Evolutionary conservation across 2,329 filamentous ascomycete species (phyloP).

Genomic region (Zalaria obscura): DNA sequence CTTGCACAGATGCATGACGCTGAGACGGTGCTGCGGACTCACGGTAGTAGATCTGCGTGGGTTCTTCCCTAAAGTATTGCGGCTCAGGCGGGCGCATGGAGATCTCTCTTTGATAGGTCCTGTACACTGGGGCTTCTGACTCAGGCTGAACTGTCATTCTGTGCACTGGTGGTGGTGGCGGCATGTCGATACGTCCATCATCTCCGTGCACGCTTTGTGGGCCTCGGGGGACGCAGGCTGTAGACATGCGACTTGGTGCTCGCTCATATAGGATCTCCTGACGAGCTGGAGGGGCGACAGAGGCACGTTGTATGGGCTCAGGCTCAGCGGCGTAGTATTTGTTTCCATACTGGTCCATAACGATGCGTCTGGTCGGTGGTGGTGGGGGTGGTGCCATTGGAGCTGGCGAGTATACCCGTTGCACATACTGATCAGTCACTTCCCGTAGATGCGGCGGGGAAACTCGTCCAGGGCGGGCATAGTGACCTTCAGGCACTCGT

Average conservation of each 20-base stretch:
- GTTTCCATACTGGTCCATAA: constrained; percentile 72
- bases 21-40: constrained; percentile 14
- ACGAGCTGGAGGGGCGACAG: constrained; percentile 34
- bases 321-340: constrained; percentile 52
- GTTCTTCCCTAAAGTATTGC: constrained; percentile 9
- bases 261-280: constrained; percentile 41
- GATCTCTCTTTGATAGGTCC: constrained; percentile 45
- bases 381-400: constrained; percentile 33
- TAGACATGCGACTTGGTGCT: constrained; percentile 32
- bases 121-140: constrained; percentile 36
- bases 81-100: constrained; percentile 29
- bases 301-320: constrained; percentile 31
- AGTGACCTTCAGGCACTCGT: constrained; percentile 20
- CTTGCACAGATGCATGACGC: constrained; percentile 1
- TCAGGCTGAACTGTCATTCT: constrained; percentile 25
- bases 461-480: constrained; percentile 25
- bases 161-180: constrained; percentile 11
- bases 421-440: constrained; percentile 19
- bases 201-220: constrained; percentile 32
- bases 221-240: constrained; percentile 8
- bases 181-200: constrained; percentile 16
- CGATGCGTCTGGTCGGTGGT: constrained; percentile 42
- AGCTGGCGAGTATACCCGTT: constrained; percentile 21
- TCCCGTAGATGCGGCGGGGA: constrained; percentile 19
- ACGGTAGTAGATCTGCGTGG: constrained; percentile 1